phyloP scores from a whole-genome alignment of 1,284 basidiomycete genomes.

The Malassezia furfur region DNA sequence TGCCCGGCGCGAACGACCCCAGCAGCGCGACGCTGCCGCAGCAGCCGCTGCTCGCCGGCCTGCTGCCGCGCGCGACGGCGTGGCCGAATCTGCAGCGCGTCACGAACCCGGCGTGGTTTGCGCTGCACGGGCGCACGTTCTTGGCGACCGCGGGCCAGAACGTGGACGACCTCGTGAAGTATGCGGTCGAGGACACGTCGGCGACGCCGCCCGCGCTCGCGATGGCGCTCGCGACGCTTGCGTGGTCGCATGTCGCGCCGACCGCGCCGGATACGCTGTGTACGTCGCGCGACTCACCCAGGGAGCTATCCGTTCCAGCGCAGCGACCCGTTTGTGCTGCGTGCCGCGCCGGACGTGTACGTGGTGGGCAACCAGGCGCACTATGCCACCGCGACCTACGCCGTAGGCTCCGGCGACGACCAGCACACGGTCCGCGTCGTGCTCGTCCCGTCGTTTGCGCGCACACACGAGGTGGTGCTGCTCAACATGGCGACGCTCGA shows the following conservation, averaged over 20 bases:
- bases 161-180: slow-evolving; percentile 88
- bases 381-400: slow-evolving; percentile 53
- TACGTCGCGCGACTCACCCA: slow-evolving; percentile 32
- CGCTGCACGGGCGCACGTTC: slow-evolving; percentile 53
- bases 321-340: slow-evolving; percentile 79
- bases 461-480: slow-evolving; percentile 58
- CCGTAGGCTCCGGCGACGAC: slow-evolving; percentile 27
- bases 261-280: slow-evolving; percentile 93
- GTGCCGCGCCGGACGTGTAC: slow-evolving; percentile 75
- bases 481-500: slow-evolving; percentile 58
- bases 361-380: slow-evolving; percentile 79
- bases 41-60: slow-evolving; percentile 79
- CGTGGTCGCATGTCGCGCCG: slow-evolving; percentile 91
- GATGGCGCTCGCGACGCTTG: slow-evolving; percentile 68
- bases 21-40: slow-evolving; percentile 82
- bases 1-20: slow-evolving; percentile 75
- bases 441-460: slow-evolving; percentile 70
- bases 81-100: slow-evolving; percentile 64
- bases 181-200: slow-evolving; percentile 53
- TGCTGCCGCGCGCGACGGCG: slow-evolving; percentile 61
- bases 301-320: slow-evolving; percentile 90
- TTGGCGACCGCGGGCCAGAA: slow-evolving; percentile 83
- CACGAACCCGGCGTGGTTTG: slow-evolving; percentile 84
- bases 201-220: slow-evolving; percentile 52
- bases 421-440: slow-evolving; percentile 58